Evolutionary conservation across 768 basidiomycete genomes (phyloP).

Genomic region (Rhodotorula babjevae): DNA sequence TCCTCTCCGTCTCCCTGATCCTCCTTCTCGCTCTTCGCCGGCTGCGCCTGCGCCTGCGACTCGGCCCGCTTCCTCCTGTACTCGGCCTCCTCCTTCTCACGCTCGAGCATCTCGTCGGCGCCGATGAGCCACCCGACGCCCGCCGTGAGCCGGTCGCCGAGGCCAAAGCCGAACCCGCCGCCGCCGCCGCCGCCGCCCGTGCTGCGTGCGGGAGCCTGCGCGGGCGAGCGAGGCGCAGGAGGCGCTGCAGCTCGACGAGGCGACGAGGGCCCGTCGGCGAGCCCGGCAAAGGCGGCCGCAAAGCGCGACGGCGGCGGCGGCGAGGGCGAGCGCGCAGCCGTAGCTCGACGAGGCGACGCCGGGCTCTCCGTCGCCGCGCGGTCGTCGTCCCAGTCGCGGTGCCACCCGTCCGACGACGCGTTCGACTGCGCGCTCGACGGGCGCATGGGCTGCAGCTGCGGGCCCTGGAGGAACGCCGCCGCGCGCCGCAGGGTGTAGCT

Average conservation of each 20-base stretch:
- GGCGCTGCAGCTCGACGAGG: constrained; percentile 18
- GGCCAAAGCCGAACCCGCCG: constrained; percentile 57
- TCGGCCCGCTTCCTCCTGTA: background rate
- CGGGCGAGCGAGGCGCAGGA: constrained; percentile 58
- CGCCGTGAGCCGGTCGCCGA: constrained; percentile 73
- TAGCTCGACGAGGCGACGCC: background rate
- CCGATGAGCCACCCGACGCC: constrained; percentile 97
- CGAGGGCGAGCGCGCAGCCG: background rate
- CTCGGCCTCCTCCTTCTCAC: background rate
- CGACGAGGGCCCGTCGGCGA: constrained; percentile 52
- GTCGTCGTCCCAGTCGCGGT: too few relatives aligned
- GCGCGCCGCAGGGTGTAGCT: constrained; percentile 24
- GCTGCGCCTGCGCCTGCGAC: background rate
- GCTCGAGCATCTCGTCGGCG: constrained; percentile 54
- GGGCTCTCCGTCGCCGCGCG: background rate
- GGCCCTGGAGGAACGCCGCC: constrained; percentile 17
- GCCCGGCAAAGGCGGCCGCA: constrained; percentile 50
- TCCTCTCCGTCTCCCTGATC: background rate
- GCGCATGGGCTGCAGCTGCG: too few relatives aligned
- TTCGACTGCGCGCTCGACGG: too few relatives aligned
- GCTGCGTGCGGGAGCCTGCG: constrained; percentile 44
- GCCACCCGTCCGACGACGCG: too few relatives aligned
- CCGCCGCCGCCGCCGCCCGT: constrained; percentile 48
- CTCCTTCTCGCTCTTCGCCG: background rate
- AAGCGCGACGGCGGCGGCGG: constrained; percentile 12